These are phyloP conservation scores for Candida ascalaphidarum DNA, from an alignment of 805 yeast genomes.

Conservation along the genomic window DNA sequence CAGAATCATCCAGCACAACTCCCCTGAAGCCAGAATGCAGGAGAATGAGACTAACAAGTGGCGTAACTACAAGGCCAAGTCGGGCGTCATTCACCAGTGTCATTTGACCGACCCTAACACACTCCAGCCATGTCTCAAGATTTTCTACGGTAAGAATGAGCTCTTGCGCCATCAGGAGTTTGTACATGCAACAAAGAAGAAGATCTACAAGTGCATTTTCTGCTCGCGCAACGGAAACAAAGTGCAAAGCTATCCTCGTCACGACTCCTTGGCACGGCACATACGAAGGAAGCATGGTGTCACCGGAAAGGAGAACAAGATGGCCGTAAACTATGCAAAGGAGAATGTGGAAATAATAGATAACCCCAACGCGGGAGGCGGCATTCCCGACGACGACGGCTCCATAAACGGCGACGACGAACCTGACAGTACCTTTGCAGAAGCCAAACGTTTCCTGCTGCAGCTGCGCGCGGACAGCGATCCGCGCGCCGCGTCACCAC, in stretches of 20 bases:
- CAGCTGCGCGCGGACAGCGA: no score
- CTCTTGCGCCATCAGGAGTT: slow-evolving; percentile 36
- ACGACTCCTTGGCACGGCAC: slow-evolving; percentile 36
- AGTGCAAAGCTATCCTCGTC: slow-evolving; percentile 35
- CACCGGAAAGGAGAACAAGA: slow-evolving; percentile 35
- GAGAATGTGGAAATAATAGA: slow-evolving; percentile 31
- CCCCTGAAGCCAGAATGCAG: no score
- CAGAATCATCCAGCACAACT: slow-evolving; percentile 8
- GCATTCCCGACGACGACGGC: slow-evolving; percentile 3
- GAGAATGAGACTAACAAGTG: no score
- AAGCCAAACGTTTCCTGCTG: no score
- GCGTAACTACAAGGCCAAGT: slow-evolving; percentile 1
- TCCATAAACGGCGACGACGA: no score
- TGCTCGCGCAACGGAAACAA: slow-evolving; percentile 25
- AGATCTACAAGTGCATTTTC: slow-evolving; percentile 31
- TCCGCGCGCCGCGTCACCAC: no score
- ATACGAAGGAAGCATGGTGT: slow-evolving; percentile 36
- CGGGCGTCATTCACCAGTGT: slow-evolving; percentile 33
- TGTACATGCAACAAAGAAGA: slow-evolving; percentile 37
- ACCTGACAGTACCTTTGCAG: no score
- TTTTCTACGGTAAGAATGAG: slow-evolving; percentile 36
- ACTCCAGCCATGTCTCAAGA: slow-evolving; percentile 24
- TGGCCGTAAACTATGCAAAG: slow-evolving; percentile 36
- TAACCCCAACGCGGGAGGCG: slow-evolving; percentile 9
- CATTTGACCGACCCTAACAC: slow-evolving; percentile 26